Evolutionary conservation across 768 basidiomycete species (phyloP).

Genomic region (Solioccasus polychromus): DNA sequence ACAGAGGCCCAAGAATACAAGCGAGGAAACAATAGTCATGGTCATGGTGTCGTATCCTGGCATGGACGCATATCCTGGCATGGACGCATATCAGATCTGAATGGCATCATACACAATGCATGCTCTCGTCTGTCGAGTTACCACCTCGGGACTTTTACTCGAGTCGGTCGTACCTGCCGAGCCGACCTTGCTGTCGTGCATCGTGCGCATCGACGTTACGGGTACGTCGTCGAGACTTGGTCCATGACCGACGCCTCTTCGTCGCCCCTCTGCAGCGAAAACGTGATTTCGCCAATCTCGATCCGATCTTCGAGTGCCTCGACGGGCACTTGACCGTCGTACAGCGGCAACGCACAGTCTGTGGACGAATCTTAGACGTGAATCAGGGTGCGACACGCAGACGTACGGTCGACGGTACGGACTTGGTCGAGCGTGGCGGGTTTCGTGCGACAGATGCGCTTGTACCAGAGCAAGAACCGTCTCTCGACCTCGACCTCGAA

Average conservation of each 20-base stretch:
- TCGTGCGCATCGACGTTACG: neutral
- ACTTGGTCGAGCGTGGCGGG: conserved; percentile 20
- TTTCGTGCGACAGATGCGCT: conserved; percentile 26
- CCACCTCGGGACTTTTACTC: no score
- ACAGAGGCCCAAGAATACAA: neutral
- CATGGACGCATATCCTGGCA: no score
- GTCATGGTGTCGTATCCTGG: neutral
- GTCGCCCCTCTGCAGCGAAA: conserved; percentile 10
- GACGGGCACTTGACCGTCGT: conserved; percentile 7
- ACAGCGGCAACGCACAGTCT: conserved; percentile 24
- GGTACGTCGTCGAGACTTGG: neutral
- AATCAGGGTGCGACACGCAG: neutral
- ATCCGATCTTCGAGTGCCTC: conserved; percentile 18
- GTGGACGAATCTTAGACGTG: neutral
- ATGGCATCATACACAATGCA: no score
- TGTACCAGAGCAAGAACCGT: conserved; percentile 20
- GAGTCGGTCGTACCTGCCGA: neutral
- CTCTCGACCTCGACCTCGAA: conserved; percentile 22
- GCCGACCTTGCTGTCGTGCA: neutral
- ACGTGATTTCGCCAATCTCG: conserved; percentile 23
- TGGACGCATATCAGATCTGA: no score
- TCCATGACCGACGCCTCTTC: conserved; percentile 1
- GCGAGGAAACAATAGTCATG: conserved; percentile 1
- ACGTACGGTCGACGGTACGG: conserved; percentile 20
- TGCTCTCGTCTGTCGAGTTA: neutral